These are phyloP conservation scores for Andrographis paniculata DNA, from an alignment of 305 asterid species.

Conservation along the genomic window DNA sequence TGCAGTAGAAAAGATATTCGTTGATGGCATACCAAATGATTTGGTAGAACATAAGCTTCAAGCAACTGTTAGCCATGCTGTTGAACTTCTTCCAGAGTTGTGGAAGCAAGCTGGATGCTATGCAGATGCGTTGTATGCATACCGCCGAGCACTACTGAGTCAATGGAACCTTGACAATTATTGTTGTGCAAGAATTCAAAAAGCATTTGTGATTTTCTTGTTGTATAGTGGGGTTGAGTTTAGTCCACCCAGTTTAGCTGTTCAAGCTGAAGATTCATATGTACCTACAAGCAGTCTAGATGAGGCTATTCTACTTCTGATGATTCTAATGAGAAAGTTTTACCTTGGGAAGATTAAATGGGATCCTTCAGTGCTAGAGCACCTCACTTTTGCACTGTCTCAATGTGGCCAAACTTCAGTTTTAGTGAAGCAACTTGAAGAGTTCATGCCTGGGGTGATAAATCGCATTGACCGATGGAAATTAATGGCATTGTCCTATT, in stretches of 20 bases:
- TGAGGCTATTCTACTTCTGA: constrained; percentile 83
- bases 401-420: constrained; percentile 80
- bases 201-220: constrained; percentile 80
- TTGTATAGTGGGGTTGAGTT: constrained; percentile 82
- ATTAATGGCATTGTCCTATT: constrained; percentile 64
- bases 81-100: constrained; percentile 92
- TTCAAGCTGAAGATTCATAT: constrained; percentile 77
- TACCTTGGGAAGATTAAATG: constrained; percentile 71
- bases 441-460: constrained; percentile 76
- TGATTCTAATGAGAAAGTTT: constrained; percentile 87
- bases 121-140: constrained; percentile 75
- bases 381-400: constrained; percentile 81
- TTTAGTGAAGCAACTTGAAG: constrained; percentile 82
- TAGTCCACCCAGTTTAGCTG: constrained; percentile 85
- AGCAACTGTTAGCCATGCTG: constrained; percentile 89
- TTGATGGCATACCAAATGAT: constrained; percentile 68
- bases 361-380: constrained; percentile 86
- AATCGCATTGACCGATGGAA: constrained; percentile 81
- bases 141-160: constrained; percentile 84
- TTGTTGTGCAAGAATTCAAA: constrained; percentile 90
- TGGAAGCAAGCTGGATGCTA: constrained; percentile 71
- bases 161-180: constrained; percentile 93
- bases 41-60: constrained; percentile 82
- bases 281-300: constrained; percentile 87
- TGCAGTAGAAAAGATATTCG: constrained; percentile 89